phyloP scores from a whole-genome alignment of 805 yeast genomes.

The Barnettozyma californica region DNA sequence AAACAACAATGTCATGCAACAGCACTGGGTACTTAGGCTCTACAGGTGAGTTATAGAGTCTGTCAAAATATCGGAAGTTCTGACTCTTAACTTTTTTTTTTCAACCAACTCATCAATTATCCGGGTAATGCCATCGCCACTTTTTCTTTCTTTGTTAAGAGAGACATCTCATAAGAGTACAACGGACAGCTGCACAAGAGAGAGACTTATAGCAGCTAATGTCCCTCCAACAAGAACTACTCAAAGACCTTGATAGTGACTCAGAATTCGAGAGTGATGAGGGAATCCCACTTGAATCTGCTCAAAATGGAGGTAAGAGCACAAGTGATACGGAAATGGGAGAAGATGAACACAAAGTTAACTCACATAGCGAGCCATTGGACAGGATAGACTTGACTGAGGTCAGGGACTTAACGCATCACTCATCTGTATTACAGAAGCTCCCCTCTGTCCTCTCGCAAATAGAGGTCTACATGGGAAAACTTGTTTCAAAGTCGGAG shows the following conservation, averaged over 20 bases:
- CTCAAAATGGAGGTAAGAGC: background rate
- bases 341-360: slow-evolving; percentile 12
- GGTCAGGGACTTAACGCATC: slow-evolving; percentile 12
- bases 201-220: slow-evolving; percentile 2
- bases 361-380: slow-evolving; percentile 1
- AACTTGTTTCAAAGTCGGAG: slow-evolving; percentile 18
- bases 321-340: slow-evolving; percentile 4
- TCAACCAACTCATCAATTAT: background rate
- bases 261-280: slow-evolving; percentile 7
- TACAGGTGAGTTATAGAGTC: background rate
- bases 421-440: slow-evolving; percentile 12
- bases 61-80: background rate
- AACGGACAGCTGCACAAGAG: too few relatives aligned
- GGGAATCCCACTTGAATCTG: background rate
- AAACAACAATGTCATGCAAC: slow-evolving; percentile 14
- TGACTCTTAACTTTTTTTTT: background rate
- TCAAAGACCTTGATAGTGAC: slow-evolving; percentile 29
- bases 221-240: slow-evolving; percentile 23
- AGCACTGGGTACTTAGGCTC: slow-evolving; percentile 2
- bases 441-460: slow-evolving; percentile 14
- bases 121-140: slow-evolving; percentile 1
- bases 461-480: slow-evolving; percentile 15
- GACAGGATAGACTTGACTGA: slow-evolving; percentile 8
- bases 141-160: background rate
- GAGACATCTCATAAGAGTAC: background rate